Evolutionary conservation across 1,284 basidiomycete species (phyloP).

Genomic region (Bondarzewia mesenterica): DNA sequence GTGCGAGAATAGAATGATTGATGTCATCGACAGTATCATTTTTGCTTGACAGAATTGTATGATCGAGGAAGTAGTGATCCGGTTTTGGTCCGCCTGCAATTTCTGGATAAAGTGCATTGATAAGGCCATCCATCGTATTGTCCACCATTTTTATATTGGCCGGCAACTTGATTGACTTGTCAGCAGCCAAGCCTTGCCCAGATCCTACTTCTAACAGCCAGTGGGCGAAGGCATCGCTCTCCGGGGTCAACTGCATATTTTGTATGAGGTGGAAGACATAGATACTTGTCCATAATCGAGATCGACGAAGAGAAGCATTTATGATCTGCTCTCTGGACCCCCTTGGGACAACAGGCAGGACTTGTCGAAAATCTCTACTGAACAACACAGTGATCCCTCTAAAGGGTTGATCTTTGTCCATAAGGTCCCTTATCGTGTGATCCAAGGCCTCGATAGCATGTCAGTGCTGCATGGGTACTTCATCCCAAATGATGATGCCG

Average conservation of each 20-base stretch:
- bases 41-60: conserved; percentile 26
- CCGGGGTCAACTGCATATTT: conserved; percentile 35
- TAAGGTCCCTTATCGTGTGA: conserved; percentile 23
- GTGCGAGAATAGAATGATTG: conserved; percentile 23
- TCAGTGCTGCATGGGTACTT: conserved; percentile 26
- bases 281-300: conserved; percentile 27
- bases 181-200: conserved; percentile 19
- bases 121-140: conserved; percentile 17
- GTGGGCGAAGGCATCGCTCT: conserved; percentile 23
- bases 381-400: conserved; percentile 34
- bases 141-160: conserved; percentile 18
- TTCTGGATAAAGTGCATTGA: conserved; percentile 24
- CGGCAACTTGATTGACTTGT: conserved; percentile 20
- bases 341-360: conserved; percentile 28
- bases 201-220: conserved; percentile 35
- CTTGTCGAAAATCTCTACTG: conserved; percentile 37
- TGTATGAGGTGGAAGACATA: conserved; percentile 20
- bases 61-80: conserved; percentile 28
- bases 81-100: conserved; percentile 10
- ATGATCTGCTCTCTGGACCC: conserved; percentile 28
- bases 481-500: conserved; percentile 30
- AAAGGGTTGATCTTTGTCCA: conserved; percentile 23
- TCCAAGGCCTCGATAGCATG: conserved; percentile 27
- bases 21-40: conserved; percentile 28
- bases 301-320: conserved; percentile 23